Base-by-base conservation (phyloP, 2,329 filamentous ascomycete species). In the Colletotrichum sidae region DNA sequence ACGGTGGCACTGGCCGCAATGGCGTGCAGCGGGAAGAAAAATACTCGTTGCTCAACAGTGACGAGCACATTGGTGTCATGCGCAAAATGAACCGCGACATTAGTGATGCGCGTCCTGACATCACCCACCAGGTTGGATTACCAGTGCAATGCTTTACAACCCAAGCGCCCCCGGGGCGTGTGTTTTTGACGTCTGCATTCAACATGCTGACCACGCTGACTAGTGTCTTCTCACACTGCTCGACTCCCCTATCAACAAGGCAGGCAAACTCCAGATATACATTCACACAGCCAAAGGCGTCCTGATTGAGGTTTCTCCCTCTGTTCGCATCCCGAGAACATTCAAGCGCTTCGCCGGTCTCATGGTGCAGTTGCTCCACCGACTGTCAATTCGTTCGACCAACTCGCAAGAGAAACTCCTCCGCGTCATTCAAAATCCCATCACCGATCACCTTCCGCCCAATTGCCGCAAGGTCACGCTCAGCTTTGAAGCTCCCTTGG, bases 71-170 rank as follows among this genome's bases (percentile, higher is more conserved):
- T 72, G 96, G 96, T 68, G 92, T 98, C 70, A 97, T 99, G 94
- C 91, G 96, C 75, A 99, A 98, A 85, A 98, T 98, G 95, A 97
- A 97, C 78, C 88, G 96, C 72, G 96, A 99, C 77, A 98, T 99
- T 70, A 97, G 94, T 78, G 96, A 99, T 80, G 96, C 96, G 67
- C 90, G 96, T 72, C 96, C 96, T 49, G 96, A 99, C 80, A 99
- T 99, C 74, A 97, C 96, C 50, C 96, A 99, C 78, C 96, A 98
- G 93, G 95, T 97, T 83, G 75, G 87, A 78, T 67, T 50, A 67
- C 67, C 69, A 64, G 47, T 50, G 42, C 60, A 54, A 58, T 64
- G 66, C 64, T 65, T 65, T 67, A 53, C 17, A 42, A 55, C n/a
- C 54, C 42, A 39, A 60, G 72, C 73, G 55, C 50, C 25, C 51